These are phyloP conservation scores for Mycena vitilis DNA, from an alignment of 768 basidiomycete species.

Conservation along the genomic window DNA sequence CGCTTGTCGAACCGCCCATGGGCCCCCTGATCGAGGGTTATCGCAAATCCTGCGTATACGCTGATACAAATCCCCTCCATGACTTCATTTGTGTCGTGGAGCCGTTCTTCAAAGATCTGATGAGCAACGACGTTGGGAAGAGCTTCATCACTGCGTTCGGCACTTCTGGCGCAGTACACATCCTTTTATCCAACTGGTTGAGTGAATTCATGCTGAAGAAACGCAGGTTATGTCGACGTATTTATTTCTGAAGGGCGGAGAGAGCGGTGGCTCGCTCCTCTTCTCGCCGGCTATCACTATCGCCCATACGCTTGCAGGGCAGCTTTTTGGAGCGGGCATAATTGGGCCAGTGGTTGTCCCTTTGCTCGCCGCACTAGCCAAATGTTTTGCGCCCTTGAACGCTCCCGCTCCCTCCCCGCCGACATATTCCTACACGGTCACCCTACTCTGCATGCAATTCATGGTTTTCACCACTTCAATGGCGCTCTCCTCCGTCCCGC, in stretches of 20 bases:
- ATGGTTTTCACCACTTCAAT: slow-evolving; percentile 8
- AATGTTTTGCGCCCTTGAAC: not conserved
- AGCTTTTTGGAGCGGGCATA: slow-evolving; percentile 23
- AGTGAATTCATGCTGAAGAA: no score
- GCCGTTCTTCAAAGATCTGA: not conserved
- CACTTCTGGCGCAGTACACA: not conserved
- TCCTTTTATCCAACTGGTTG: no score
- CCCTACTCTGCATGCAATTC: slow-evolving; percentile 15
- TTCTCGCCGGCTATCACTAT: slow-evolving; percentile 3
- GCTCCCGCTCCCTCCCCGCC: slow-evolving; percentile 1
- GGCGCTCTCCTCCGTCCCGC: slow-evolving; percentile 10
- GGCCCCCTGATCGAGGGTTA: slow-evolving; percentile 1
- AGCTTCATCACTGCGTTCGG: not conserved
- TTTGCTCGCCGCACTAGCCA: slow-evolving; percentile 4
- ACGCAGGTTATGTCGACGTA: slow-evolving; percentile 26
- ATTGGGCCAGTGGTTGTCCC: slow-evolving; percentile 24
- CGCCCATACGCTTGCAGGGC: slow-evolving; percentile 12
- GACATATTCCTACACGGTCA: not conserved
- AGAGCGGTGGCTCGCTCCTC: slow-evolving; percentile 8
- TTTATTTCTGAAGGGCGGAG: slow-evolving; percentile 12
- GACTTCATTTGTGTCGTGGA: not conserved
- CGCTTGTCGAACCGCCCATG: slow-evolving; percentile 23
- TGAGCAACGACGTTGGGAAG: not conserved
- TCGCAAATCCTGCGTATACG: no score
- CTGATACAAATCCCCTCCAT: not conserved